Conservation (phyloP, 116 monocot genomes). For the Papilionanthe hybrid region DNA sequence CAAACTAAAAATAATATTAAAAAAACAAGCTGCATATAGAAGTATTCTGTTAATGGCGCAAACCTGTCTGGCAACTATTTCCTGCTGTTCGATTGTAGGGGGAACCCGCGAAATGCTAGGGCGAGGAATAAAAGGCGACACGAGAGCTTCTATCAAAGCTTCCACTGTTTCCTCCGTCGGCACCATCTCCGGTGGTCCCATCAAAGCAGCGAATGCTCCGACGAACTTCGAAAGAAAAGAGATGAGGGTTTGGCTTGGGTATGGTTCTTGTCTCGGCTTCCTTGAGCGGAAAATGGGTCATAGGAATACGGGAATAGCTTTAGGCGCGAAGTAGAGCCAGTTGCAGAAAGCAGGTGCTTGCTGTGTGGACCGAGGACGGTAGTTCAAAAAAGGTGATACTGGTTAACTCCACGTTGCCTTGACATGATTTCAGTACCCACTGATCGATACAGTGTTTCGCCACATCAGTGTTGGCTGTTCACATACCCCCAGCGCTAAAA, state of each 20-base stretch:
- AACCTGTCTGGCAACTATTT: slow-evolving; percentile 50
- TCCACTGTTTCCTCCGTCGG: slow-evolving; percentile 43
- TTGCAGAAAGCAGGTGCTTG: neutral
- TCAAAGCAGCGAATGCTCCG: neutral
- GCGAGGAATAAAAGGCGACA: slow-evolving; percentile 34
- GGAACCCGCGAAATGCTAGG: neutral
- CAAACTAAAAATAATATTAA: neutral
- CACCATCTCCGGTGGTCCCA: slow-evolving; percentile 8
- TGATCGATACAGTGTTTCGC: too few species aligned
- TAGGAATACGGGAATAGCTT: neutral
- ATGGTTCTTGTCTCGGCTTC: neutral
- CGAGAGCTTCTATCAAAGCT: slow-evolving; percentile 40
- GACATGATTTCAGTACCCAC: too few species aligned
- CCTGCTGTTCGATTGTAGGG: slow-evolving; percentile 26
- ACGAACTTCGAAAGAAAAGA: neutral
- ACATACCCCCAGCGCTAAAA: too few species aligned
- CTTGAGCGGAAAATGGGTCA: neutral
- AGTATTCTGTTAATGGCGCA: neutral
- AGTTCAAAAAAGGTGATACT: neutral
- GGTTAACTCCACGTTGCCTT: neutral
- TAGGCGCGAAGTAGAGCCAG: neutral
- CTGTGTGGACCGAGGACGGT: neutral
- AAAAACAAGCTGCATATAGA: neutral
- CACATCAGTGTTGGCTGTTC: too few species aligned
- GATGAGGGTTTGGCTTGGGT: neutral